Percentiles rank a stretch among this genome's conserved stretches.
Conservation (phyloP, 495 filamentous ascomycete species). For the Rhypophila decipiens region DNA sequence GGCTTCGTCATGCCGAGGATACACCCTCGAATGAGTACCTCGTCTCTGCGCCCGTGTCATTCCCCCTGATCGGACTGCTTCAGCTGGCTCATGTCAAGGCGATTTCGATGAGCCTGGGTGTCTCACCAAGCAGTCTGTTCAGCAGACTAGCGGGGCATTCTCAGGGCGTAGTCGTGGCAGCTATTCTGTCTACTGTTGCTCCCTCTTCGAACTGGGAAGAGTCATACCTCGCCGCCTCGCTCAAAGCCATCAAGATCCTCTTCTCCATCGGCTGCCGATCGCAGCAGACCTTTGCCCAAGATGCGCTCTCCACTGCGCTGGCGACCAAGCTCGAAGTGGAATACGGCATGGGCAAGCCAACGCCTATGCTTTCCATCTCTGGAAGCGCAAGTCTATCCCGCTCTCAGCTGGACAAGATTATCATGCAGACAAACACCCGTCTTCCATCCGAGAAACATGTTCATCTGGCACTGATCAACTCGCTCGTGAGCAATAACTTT, state of each 20-base stretch:
- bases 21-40: conserved; percentile 95
- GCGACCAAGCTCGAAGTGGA: conserved; percentile 94
- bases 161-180: conserved; percentile 92
- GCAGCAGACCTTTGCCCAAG: conserved; percentile 93
- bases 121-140: conserved; percentile 77
- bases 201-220: conserved; percentile 85
- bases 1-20: conserved; percentile 78
- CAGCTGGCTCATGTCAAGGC: conserved; percentile 92
- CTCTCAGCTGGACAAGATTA: background rate
- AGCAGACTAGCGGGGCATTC: conserved; percentile 93
- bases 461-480: background rate
- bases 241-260: conserved; percentile 78
- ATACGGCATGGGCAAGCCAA: conserved; percentile 86
- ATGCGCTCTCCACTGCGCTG: conserved; percentile 82
- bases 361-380: conserved; percentile 95
- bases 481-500: background rate
- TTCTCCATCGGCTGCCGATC: conserved; percentile 99
- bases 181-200: conserved; percentile 88
- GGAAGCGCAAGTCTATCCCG: no score
- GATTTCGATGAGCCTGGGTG: conserved; percentile 81
- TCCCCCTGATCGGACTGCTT: conserved; percentile 91
- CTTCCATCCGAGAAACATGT: background rate
- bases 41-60: conserved; percentile 92
- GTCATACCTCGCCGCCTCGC: conserved; percentile 69
- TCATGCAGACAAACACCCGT: background rate